Percentiles rank a stretch among this genome's conserved stretches.
These are phyloP conservation scores for Mortierella claussenii DNA, from an alignment of 192 early-diverging fungal genomes.

Conservation along the genomic window DNA sequence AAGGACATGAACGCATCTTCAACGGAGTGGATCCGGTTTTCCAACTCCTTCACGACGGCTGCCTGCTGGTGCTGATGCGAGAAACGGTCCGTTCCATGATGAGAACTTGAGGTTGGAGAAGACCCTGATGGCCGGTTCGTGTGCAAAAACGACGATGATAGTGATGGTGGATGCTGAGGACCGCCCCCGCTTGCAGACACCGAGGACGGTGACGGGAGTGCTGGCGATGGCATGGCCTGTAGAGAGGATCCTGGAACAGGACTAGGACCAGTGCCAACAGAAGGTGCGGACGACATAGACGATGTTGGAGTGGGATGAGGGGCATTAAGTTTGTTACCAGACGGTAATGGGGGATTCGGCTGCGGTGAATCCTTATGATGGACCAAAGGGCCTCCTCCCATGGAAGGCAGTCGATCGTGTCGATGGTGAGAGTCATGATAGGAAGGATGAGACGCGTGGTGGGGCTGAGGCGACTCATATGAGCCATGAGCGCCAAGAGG, in stretches of 20 bases:
- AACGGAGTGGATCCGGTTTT: conserved; percentile 22
- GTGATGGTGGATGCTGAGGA: not conserved
- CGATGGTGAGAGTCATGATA: conserved; percentile 26
- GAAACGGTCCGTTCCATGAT: not conserved
- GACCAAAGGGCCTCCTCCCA: conserved; percentile 10
- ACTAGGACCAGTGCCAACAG: not conserved
- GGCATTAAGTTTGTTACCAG: conserved; percentile 25
- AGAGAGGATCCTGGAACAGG: no score
- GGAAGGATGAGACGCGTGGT: conserved; percentile 15
- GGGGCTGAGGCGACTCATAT: conserved; percentile 5
- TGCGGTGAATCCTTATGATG: conserved; percentile 27
- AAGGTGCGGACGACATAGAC: not conserved
- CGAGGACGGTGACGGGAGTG: not conserved
- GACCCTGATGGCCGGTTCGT: no score
- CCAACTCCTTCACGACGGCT: conserved; percentile 10
- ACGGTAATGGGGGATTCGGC: conserved; percentile 33
- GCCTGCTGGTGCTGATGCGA: no score
- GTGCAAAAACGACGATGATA: no score
- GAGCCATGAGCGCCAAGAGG: conserved; percentile 1
- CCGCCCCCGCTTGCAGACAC: not conserved
- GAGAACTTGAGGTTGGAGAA: not conserved
- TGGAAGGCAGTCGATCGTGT: conserved; percentile 25
- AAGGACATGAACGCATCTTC: conserved; percentile 34
- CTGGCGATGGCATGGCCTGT: conserved; percentile 13
- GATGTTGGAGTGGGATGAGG: not conserved